A percentile compares a stretch with the other conserved stretches of the same genome.
These are phyloP conservation scores for Aspergillus thermomutatus DNA, from an alignment of 2,329 filamentous ascomycete genomes.

Conservation along the genomic window DNA sequence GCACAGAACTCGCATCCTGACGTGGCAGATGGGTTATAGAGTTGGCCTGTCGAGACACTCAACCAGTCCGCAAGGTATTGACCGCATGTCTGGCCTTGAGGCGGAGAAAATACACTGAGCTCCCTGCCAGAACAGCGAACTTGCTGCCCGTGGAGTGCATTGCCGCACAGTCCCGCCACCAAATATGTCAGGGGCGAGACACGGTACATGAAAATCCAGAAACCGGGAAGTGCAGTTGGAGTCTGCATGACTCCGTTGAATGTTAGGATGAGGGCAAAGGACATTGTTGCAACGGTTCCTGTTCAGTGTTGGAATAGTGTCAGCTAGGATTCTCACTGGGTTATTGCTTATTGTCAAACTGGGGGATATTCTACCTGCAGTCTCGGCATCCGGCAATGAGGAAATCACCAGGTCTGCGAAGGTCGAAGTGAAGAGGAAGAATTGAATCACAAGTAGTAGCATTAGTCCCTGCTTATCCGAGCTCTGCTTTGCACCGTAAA, in stretches of 20 bases:
- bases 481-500: conserved; percentile 55
- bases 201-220: conserved; percentile 66
- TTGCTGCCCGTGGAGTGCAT: conserved; percentile 63
- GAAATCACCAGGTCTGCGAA: conserved; percentile 75
- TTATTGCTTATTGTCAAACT: too few species aligned
- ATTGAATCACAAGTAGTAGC: conserved; percentile 71
- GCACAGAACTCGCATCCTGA: conserved; percentile 51
- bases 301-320: too few species aligned
- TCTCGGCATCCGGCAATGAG: conserved; percentile 69
- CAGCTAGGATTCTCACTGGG: too few species aligned
- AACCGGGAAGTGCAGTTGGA: conserved; percentile 56
- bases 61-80: conserved; percentile 58
- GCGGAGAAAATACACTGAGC: conserved; percentile 61
- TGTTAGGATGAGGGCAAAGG: conserved; percentile 79
- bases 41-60: conserved; percentile 48
- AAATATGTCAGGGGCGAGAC: conserved; percentile 55
- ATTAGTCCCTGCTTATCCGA: conserved; percentile 70
- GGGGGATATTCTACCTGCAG: conserved; percentile 48
- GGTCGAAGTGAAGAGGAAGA: conserved; percentile 76
- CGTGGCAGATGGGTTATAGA: conserved; percentile 51
- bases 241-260: conserved; percentile 69
- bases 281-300: conserved; percentile 65
- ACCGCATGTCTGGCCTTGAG: conserved; percentile 54
- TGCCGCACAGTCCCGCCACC: conserved; percentile 62
- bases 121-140: conserved; percentile 69